Base-by-base conservation (phyloP, 805 yeast genomes). In the Diddensiella santjacobensis region DNA sequence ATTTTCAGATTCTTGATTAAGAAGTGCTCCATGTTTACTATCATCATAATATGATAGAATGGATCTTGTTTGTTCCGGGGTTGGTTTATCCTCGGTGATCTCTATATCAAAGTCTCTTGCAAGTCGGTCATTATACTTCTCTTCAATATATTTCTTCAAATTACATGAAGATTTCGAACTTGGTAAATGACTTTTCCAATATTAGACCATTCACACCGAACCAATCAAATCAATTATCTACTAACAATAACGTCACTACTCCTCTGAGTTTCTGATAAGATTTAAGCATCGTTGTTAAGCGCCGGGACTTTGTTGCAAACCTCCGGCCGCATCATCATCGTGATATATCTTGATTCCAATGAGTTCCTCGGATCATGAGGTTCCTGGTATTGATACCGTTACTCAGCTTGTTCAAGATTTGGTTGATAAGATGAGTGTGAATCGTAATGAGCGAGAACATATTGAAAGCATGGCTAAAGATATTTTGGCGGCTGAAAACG, bases 221-320 rank as follows among this genome's bases (percentile, higher is more conserved):
- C n/a, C 36, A 26, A 6, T 18, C 18, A 33, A 5, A 11, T n/a
- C 13, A 24, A 35, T 6, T 2, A 24, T 20, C 13, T 22, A 53
- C 66, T 45, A 62, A 65, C 59, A 62, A 65, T 6, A 65, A 55
- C 3, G 69, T 64, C 41, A 62, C 56, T 23, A 58, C 56, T 18
- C 57, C 58, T 26, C 63, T 48, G 19, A 62, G 36, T 13, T 59
- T 54, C 49, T 62, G 67, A 29, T 57, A 58, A 2, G 65, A 52
- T 19, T 58, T 50, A 36, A 65, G 50, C 69, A 65, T 65, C 26
- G n/a, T n/a, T n/a, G n/a, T n/a, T n/a, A n/a, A n/a, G n/a, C n/a
- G n/a, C n/a, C n/a, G n/a, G n/a, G n/a, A n/a, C n/a, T n/a, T n/a
- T n/a, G n/a, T n/a, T n/a, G n/a, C n/a, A n/a, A n/a, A n/a, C n/a